Percentiles rank a stretch among this genome's conserved stretches.
Conservation (phyloP, 257 asterid genomes). For the Coffea canephora region DNA sequence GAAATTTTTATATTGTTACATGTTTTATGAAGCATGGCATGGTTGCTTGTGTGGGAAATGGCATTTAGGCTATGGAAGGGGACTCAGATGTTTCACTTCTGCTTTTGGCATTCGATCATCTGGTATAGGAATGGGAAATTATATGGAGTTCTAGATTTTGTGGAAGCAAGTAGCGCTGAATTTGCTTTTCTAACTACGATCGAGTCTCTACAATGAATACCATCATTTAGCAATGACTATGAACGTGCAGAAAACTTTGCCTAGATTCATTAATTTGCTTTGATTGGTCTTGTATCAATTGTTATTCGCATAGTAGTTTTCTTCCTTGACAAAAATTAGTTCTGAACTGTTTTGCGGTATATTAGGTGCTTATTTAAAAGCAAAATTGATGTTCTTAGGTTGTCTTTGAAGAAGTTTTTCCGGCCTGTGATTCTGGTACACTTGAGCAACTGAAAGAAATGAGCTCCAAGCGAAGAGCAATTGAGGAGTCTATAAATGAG, state of each 20-base stretch:
- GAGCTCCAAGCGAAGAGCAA: conserved; percentile 62
- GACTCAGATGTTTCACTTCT: neutral
- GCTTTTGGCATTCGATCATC: neutral
- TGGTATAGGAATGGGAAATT: neutral
- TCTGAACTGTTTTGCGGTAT: neutral
- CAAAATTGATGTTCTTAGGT: conserved; percentile 30
- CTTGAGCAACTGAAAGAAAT: conserved; percentile 61
- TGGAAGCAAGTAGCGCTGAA: neutral
- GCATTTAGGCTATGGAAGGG: neutral
- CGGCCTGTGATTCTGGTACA: conserved; percentile 43
- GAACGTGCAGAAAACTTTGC: neutral
- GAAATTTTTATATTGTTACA: neutral
- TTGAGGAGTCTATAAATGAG: conserved; percentile 47
- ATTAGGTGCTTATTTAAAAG: neutral
- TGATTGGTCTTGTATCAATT: neutral
- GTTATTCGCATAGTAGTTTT: neutral
- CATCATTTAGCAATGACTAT: neutral
- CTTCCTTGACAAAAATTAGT: neutral
- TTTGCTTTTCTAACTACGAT: neutral
- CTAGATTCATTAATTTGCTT: neutral
- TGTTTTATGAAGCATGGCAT: neutral
- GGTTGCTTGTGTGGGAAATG: neutral
- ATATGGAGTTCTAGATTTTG: neutral
- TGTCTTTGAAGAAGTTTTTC: conserved; percentile 35
- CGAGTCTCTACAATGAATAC: neutral